phyloP scores from a whole-genome alignment of 139 green algal species.

The Eudorina sp. region DNA sequence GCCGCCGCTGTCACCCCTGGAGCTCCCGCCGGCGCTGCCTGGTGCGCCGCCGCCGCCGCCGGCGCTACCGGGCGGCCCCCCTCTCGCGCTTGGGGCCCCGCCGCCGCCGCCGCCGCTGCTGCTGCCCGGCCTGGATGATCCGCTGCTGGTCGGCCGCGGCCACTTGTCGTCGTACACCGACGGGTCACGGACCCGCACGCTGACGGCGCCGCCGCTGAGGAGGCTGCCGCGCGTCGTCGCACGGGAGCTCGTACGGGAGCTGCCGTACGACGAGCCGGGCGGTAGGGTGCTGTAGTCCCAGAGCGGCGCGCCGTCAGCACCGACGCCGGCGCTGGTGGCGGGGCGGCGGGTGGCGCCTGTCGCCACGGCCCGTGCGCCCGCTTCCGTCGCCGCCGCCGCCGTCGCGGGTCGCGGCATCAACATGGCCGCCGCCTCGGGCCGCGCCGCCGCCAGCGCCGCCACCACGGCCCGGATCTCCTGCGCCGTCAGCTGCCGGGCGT shows the following conservation, averaged over 20 bases:
- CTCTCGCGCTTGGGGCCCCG: too few species aligned
- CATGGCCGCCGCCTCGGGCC: background rate
- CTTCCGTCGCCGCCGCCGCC: background rate
- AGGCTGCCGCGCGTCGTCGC: background rate
- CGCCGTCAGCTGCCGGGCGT: background rate
- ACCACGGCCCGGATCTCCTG: constrained; percentile 14
- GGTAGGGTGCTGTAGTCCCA: background rate
- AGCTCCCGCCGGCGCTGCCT: background rate
- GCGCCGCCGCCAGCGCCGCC: constrained; percentile 9
- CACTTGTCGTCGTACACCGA: constrained; percentile 12
- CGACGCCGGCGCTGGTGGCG: background rate
- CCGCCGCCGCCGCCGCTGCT: background rate
- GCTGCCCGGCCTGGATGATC: background rate
- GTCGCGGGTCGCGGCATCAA: constrained; percentile 2
- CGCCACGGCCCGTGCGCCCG: background rate
- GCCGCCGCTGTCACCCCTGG: background rate
- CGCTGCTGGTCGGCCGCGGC: background rate
- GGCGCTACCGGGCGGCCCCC: too few species aligned
- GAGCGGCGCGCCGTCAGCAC: background rate
- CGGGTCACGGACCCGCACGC: background rate
- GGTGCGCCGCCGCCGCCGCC: background rate
- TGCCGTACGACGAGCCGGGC: background rate
- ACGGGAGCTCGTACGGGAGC: background rate
- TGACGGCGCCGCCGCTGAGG: background rate
- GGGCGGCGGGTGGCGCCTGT: background rate